These are phyloP conservation scores for Ensete ventricosum DNA, from an alignment of 176 grass and related monocot genomes.

Conservation along the genomic window DNA sequence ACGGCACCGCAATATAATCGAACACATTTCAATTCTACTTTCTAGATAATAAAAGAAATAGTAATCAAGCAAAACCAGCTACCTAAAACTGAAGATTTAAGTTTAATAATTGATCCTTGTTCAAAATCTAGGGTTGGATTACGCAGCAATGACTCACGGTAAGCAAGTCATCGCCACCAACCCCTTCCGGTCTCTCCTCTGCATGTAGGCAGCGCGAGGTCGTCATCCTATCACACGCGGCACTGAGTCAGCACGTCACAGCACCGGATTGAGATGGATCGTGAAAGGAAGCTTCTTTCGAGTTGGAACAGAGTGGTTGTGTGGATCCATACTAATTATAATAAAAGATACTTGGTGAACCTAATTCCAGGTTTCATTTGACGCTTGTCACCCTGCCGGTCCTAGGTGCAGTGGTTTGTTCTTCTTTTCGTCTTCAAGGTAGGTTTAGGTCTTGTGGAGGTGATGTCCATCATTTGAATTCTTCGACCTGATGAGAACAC, in stretches of 20 bases:
- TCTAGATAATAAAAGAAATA: not conserved
- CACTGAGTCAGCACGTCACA: conserved; percentile 5
- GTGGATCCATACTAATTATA: no score
- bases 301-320: not conserved
- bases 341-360: no score
- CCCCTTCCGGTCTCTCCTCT: not conserved
- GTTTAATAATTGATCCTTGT: no score
- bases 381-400: no score
- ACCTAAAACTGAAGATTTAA: not conserved
- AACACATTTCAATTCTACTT: no score
- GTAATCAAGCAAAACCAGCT: not conserved
- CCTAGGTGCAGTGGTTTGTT: no score
- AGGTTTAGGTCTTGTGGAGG: not conserved
- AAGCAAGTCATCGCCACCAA: not conserved
- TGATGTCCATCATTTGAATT: not conserved
- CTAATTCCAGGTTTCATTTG: no score
- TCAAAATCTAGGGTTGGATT: not conserved
- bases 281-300: not conserved
- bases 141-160: not conserved
- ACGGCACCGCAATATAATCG: not conserved
- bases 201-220: no score
- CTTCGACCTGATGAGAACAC: not conserved
- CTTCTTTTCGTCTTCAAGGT: no score
- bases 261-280: not conserved
- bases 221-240: not conserved